Base-by-base conservation (phyloP, 1,284 basidiomycete species). In the Cryptococcus neoformans region DNA sequence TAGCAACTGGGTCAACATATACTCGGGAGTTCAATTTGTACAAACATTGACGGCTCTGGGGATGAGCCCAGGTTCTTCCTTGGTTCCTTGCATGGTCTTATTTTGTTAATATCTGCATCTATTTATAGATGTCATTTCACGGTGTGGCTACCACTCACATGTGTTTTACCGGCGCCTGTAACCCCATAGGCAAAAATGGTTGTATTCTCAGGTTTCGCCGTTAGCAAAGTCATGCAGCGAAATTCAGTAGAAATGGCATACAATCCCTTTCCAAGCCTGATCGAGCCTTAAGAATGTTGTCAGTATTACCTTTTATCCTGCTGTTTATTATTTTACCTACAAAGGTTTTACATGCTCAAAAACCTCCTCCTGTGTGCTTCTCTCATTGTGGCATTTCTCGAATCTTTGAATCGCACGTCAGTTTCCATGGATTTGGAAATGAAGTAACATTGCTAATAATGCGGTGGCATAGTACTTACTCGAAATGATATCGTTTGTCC, bases 21-120 rank as follows among this genome's bases (percentile, higher is more conserved):
- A 14, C 41, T 42, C 17, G 5, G 6, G 28, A 47, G 17, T 53
- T 21, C 21, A 36, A 41, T 55, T 46, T 28, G 17, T 49, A 10
- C 8, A 49, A 28, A 86, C 88, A 67, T 83, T 74, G 16, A 90
- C 84, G 1, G 85, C 84, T 47, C 87, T 81, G n/a, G 87, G 87
- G 59, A 91, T 90, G 51, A 91, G 84, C 0, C 90, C 89, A 37
- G 87, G 87, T 44, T 87, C 80, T 0, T 77, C 53, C 42, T 75
- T 79, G 4, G 82, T 85, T 37, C 89, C 89, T 73, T 91, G 89
- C 87, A 92, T 92, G 0, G 90, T 92, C 73, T 90, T 42, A 5
- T 8, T 21, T 21, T 21, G 21, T 21, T 21, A 21, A 21, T 21
- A 21, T 21, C 21, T 21, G 7, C 3, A 17, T 58, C 45, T 57